Base-by-base conservation (phyloP, 2,329 filamentous ascomycete species). In the Penicillium sp. region DNA sequence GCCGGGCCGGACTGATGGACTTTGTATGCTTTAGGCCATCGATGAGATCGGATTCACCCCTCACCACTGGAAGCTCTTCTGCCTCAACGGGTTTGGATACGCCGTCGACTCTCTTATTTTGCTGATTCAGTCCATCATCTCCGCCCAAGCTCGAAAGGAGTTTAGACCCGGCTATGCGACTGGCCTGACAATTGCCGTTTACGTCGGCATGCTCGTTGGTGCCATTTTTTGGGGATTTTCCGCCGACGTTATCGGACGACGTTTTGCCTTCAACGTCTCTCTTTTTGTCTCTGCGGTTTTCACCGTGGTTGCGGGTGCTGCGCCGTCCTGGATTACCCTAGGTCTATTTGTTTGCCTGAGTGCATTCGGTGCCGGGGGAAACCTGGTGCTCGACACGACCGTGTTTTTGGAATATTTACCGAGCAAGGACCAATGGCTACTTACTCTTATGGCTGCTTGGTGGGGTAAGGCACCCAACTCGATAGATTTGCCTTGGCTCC, bases 251-350 rank as follows among this genome's bases (percentile, higher is more conserved):
- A 84, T 89, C 54, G 86, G 86, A 5, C 78, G 86, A 39, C 81
- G 81, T 55, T 82, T 81, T 57, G 86, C 86, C 5, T 90, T 89
- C 73, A 89, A 89, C 61, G 71, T 82, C 20, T 84, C 82, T 2
- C 74, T 89, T 10, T 78, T 88, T 60, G 75, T 88, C 50, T 85
- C 81, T 62, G 80, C 82, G 4, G 65, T 82, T 5, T 84, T 85
- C 44, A 80, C 79, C 27, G 81, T 88, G 48, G 72, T 87, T 0
- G 86, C 85, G 0, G 88, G 86, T 4, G 83, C 81, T 1, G 79
- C 82, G 52, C 86, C 87, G 1, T 87, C 78, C 56, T 91, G 85
- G 84, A 71, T 79, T 2, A 79, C 81, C 0, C 75, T 89, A 11
- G 84, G 82, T 0, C 68, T 86, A 20, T 88, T 89, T 62, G 78